Evolutionary conservation across 2,329 filamentous ascomycete genomes (phyloP), one percentile per base, ranked within the genome.

Genomic region (Botrytis aclada): DNA sequence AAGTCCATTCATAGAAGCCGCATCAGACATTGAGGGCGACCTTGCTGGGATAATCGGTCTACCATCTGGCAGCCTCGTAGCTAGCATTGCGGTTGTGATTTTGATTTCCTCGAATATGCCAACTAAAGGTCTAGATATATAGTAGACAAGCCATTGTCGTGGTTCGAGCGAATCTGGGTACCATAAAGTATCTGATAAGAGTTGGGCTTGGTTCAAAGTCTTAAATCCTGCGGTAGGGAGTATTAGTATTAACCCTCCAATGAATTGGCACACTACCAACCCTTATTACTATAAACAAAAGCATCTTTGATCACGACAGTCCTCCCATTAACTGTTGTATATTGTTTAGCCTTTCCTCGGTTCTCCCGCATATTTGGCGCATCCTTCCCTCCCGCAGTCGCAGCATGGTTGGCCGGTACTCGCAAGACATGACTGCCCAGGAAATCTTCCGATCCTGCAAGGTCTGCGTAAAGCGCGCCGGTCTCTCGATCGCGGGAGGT

Each of bases 111-210:
- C 94, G 85, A 92, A 95, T 1, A 88, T 87, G 37, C 96, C 96
- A 32, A 98, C 88, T 69, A 99, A 84, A 2, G 96, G 96, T 69
- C 89, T 91, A 39, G 95, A 96, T 75, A 99, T 97, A 82, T 95
- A 98, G 86, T 98, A 98, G 74, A 99, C 88, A 61, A 99, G 89
- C 94, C 96, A 99, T 87, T 95, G 93, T 78, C 94, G 92, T 22
- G 93, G 91, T 78, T 98, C 95, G 78, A 93, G 88, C n/a, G 89
- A 90, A 79, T 98, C 93, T 66, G 94, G 91, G 80, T 97, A 97
- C 88, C 94, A 98, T 56, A 97, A 88, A 54, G 88, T 86, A 82
- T 99, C 97, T 80, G 88, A 88, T 73, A 98, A 85, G 47, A 98
- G 85, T 80, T 96, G 94, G 45, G 95, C 93, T 81, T 98, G 96